phyloP scores from a whole-genome alignment of 2,329 filamentous ascomycete genomes.

The Metarhizium album region DNA sequence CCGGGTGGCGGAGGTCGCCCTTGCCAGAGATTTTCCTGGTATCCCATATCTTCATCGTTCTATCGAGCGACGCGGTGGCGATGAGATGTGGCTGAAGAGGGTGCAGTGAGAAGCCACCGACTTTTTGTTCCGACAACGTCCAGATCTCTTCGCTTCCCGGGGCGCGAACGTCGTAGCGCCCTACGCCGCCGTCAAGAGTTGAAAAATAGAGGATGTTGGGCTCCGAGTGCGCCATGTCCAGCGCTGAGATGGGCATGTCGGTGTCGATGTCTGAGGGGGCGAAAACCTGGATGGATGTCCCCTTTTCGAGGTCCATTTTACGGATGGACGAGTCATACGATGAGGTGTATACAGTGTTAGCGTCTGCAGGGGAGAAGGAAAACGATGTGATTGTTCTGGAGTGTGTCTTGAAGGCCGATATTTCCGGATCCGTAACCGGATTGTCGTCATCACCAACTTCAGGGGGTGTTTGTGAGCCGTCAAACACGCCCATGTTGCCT shows the following conservation, averaged over 20 bases:
- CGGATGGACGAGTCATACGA: conserved; percentile 93
- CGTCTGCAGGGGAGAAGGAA: conserved; percentile 61
- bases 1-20: conserved; percentile 49
- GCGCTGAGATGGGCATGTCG: conserved; percentile 71
- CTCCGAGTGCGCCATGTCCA: conserved; percentile 65
- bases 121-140: conserved; percentile 80
- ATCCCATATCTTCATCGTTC: conserved; percentile 89
- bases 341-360: conserved; percentile 67
- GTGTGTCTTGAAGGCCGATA: conserved; percentile 84
- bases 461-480: conserved; percentile 63
- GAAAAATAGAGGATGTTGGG: conserved; percentile 76
- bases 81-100: conserved; percentile 71
- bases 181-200: conserved; percentile 70
- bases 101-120: conserved; percentile 83
- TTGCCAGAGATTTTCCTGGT: conserved; percentile 64
- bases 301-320: conserved; percentile 72
- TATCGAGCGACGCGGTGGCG: conserved; percentile 81
- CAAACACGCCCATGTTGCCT: conserved; percentile 81
- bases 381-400: conserved; percentile 81
- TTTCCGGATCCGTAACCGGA: conserved; percentile 59
- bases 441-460: conserved; percentile 55
- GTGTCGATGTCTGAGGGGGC: conserved; percentile 58
- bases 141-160: conserved; percentile 52
- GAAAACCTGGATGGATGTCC: conserved; percentile 70
- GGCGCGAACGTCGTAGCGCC: conserved; percentile 67